These are phyloP conservation scores for Tillandsia fasciculata DNA, from an alignment of 176 grass and related monocot genomes.

Conservation along the genomic window DNA sequence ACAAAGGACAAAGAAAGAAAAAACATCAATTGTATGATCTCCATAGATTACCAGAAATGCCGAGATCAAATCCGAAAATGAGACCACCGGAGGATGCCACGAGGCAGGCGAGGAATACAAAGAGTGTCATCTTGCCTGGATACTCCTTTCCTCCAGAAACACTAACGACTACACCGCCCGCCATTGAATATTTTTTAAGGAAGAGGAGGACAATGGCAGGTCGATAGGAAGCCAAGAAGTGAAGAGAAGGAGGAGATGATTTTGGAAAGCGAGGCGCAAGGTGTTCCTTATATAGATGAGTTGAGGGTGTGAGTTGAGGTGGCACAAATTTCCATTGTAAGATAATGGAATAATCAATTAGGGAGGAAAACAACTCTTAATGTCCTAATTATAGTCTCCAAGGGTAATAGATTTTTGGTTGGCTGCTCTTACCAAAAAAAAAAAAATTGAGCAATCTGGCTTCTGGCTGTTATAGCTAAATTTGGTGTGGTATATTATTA, in stretches of 20 bases:
- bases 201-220: not conserved
- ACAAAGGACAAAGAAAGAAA: not conserved
- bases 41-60: constrained; percentile 4
- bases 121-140: constrained; percentile 17
- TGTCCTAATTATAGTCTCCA: too few relatives aligned
- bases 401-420: too few relatives aligned
- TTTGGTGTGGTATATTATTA: too few relatives aligned
- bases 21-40: not conserved
- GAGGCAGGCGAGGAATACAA: constrained; percentile 10
- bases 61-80: constrained; percentile 13
- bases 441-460: too few relatives aligned
- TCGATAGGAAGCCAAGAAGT: not conserved
- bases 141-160: constrained; percentile 4
- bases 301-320: too few relatives aligned
- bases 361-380: too few relatives aligned
- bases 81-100: constrained; percentile 19
- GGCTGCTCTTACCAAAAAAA: too few relatives aligned
- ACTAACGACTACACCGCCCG: constrained; percentile 4
- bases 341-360: too few relatives aligned
- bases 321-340: too few relatives aligned
- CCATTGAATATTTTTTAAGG: not conserved
- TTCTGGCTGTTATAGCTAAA: too few relatives aligned
- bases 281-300: too few relatives aligned
- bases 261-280: too few relatives aligned
- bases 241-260: not conserved